Conservation (phyloP, 2,329 filamentous ascomycete genomes). For the Colletotrichum sojae region DNA sequence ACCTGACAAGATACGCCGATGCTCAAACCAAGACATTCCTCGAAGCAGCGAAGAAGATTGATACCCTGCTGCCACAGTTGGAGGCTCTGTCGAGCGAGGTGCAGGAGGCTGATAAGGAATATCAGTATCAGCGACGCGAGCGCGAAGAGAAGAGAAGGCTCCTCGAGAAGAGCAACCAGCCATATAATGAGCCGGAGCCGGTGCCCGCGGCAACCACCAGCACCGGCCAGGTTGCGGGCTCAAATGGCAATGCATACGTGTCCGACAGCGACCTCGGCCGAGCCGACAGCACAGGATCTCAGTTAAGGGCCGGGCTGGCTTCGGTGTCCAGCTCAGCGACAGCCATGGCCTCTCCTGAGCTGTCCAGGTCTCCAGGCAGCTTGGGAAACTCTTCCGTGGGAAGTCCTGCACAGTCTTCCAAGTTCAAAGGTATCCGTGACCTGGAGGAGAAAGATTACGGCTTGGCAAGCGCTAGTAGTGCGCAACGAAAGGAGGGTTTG, state of each 20-base stretch:
- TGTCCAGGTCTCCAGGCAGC: slow-evolving; percentile 72
- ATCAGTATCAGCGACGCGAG: slow-evolving; percentile 94
- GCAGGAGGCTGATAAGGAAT: slow-evolving; percentile 95
- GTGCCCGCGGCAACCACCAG: slow-evolving; percentile 57
- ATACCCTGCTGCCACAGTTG: slow-evolving; percentile 87
- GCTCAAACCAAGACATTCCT: slow-evolving; percentile 89
- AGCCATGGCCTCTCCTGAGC: slow-evolving; percentile 53
- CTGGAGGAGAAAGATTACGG: slow-evolving; percentile 85
- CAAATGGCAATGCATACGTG: slow-evolving; percentile 64
- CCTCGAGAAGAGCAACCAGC: slow-evolving; percentile 87
- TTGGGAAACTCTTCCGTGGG: slow-evolving; percentile 60
- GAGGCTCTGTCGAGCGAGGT: slow-evolving; percentile 92
- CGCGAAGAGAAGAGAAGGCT: slow-evolving; percentile 93
- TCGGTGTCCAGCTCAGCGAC: slow-evolving; percentile 56
- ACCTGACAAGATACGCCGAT: slow-evolving; percentile 94
- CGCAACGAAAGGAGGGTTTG: slow-evolving; percentile 91
- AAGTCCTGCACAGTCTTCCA: slow-evolving; percentile 68
- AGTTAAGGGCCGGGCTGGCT: slow-evolving; percentile 68
- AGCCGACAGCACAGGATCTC: slow-evolving; percentile 81
- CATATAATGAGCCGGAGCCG: slow-evolving; percentile 79
- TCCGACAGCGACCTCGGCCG: slow-evolving; percentile 80
- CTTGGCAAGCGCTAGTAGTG: slow-evolving; percentile 64
- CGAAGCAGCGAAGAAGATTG: slow-evolving; percentile 86
- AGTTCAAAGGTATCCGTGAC: slow-evolving; percentile 94
- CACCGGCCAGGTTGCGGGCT: slow-evolving; percentile 47